Percentiles rank a stretch among this genome's conserved stretches.
phyloP scores from a whole-genome alignment of 257 asterid species.

The Handroanthus guayacan region DNA sequence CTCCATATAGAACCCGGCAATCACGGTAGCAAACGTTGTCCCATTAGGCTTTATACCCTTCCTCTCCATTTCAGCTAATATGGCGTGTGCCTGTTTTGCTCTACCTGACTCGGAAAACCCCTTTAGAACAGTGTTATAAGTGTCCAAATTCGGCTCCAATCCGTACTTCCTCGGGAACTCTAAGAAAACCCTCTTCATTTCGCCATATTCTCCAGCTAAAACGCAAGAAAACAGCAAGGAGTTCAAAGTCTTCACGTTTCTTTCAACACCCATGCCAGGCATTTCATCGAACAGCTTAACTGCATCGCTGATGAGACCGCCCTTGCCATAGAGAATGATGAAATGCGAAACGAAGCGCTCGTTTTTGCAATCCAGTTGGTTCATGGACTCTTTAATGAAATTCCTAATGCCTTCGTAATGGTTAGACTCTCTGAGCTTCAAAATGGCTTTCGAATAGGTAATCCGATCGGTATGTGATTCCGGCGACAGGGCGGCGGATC shows the following conservation, averaged over 20 bases:
- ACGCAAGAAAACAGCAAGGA: slow-evolving; percentile 69
- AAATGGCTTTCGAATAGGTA: slow-evolving; percentile 65
- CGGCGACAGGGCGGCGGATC: slow-evolving; percentile 76
- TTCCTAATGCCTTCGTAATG: slow-evolving; percentile 57
- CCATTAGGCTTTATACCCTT: slow-evolving; percentile 58
- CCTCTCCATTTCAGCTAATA: slow-evolving; percentile 83
- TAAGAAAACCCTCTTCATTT: slow-evolving; percentile 63
- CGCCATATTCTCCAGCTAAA: slow-evolving; percentile 60
- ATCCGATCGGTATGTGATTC: slow-evolving; percentile 73
- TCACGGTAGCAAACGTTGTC: slow-evolving; percentile 59
- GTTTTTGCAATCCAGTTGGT: slow-evolving; percentile 47
- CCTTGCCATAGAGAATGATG: slow-evolving; percentile 76
- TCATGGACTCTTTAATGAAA: slow-evolving; percentile 58
- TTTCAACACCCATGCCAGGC: slow-evolving; percentile 54
- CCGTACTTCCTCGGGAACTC: slow-evolving; percentile 68
- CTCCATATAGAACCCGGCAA: slow-evolving; percentile 75
- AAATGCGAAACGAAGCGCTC: slow-evolving; percentile 64
- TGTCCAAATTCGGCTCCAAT: slow-evolving; percentile 67
- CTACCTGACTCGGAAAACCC: slow-evolving; percentile 76
- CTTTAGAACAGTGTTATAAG: slow-evolving; percentile 70
- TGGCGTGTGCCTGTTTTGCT: slow-evolving; percentile 57
- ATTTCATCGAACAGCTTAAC: slow-evolving; percentile 67
- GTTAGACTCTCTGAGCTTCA: slow-evolving; percentile 58
- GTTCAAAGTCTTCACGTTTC: slow-evolving; percentile 66
- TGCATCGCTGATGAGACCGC: slow-evolving; percentile 66